Base-by-base conservation (phyloP, 345 rosid species). In the Euphorbia peplus region DNA sequence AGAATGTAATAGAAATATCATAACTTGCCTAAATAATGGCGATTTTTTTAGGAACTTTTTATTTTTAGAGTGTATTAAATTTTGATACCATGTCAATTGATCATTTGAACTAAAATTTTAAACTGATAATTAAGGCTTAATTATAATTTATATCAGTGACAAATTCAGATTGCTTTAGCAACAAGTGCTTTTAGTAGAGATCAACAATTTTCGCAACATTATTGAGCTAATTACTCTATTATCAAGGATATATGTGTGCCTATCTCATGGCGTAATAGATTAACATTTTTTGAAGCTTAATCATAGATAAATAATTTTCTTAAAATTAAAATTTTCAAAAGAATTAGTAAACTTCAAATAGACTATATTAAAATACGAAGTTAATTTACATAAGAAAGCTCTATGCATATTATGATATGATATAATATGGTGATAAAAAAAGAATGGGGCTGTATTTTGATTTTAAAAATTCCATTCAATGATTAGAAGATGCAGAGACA, bases 401-500 rank as follows among this genome's bases (percentile, higher is more conserved):
- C 9, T n/a, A n/a, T 44, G 2, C 29, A 2, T 50, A 10, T 47
- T 46, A 67, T 51, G 54, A 68, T 14, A 53, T 41, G 60, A 61
- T 42, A 67, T 60, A 76, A 64, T 71, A 66, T 25, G 39, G 39
- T 60, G 5, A 69, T 46, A 51, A 60, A 58, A 70, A 56, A 56
- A 16, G 14, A 57, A 10, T 22, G 46, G 4, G 81, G 69, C 47
- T 12, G 11, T 39, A 42, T 46, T 21, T 60, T 65, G 63, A 55
- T 59, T 53, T 60, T 44, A 29, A n/a, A 72, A 67, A 77, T 72
- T 14, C 16, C 37, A 3, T 70, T 51, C 53, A 62, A 83, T 85
- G 82, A 83, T 83, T 75, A 69, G 75, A 71, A 66, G 70, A 46
- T 73, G 62, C 56, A 67, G 53, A 65, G 47, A 53, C 70, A 80